Evolutionary conservation across 2,329 filamentous ascomycete species (phyloP), one percentile per base, ranked within the genome.

Genomic region (Herpomyces periplanetae): DNA sequence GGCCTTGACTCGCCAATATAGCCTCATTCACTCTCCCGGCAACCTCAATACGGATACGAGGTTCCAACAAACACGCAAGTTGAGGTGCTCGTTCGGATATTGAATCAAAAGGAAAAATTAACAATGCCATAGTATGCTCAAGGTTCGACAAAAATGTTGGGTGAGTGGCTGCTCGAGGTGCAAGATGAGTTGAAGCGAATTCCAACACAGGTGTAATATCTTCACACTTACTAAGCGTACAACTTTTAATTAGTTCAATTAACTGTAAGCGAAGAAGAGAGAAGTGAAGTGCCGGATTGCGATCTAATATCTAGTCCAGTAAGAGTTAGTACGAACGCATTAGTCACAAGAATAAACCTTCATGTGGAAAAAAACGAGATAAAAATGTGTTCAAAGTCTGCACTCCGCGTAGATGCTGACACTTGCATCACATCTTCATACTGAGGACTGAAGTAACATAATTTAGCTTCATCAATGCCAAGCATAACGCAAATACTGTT

Each of bases 401-500:
- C 11, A 19, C 18, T 17, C 11, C 11, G 16, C 19, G 21, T 32
- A 17, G 11, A 8, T 15, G 19, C 9, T 18, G 11, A 13, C 17
- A 16, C 22, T n/a, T 13, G 12, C 34, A 25, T 30, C 16, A 17
- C 31, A 28, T 44, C 49, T 47, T 84, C 68, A 80, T 71, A 60
- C 54, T 64, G 55, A 65, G 53, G 56, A 65, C 56, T 66, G 59
- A 65, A 64, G 59, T 54, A 42, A 42, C 43, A 47, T 45, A 44
- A 51, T 55, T 45, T 47, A 60, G 58, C 56, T 51, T 91, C 75
- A 84, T 84, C 80, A 80, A 55, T 42, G 54, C 59, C 57, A 55
- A 48, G 47, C 53, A 58, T 56, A 51, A 49, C 49, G 55, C 91
- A 80, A 69, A n/a, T n/a, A n/a, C n/a, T n/a, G n/a, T n/a, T n/a